Percentiles rank a stretch among this genome's conserved stretches.
Conservation (phyloP, 2,329 filamentous ascomycete species). For the Teratosphaeriaceae sp. region DNA sequence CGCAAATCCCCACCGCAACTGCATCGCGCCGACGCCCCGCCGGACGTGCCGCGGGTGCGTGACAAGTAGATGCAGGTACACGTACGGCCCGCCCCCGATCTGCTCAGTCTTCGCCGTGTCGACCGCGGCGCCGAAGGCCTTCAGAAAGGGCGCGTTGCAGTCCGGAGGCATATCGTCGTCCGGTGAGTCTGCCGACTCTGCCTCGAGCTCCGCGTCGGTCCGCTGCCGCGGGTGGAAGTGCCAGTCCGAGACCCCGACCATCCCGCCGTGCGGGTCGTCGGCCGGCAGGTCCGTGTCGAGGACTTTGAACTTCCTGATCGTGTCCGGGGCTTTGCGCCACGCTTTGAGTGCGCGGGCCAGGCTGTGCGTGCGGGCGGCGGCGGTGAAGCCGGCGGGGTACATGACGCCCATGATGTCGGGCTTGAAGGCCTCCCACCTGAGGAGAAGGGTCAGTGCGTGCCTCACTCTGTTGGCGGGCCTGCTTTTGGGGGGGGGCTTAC, state of each 20-base stretch:
- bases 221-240: slow-evolving; percentile 21
- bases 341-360: slow-evolving; percentile 7
- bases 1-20: slow-evolving; percentile 34
- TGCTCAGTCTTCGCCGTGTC: slow-evolving; percentile 16
- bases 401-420: slow-evolving; percentile 24
- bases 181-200: slow-evolving; percentile 15
- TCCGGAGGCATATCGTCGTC: slow-evolving; percentile 14
- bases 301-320: slow-evolving; percentile 19
- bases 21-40: slow-evolving; percentile 32
- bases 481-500: slow-evolving; percentile 17
- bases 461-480: slow-evolving; percentile 21
- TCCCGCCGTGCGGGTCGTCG: slow-evolving; percentile 14
- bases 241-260: slow-evolving; percentile 29
- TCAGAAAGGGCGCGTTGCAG: slow-evolving; percentile 12
- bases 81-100: slow-evolving; percentile 21
- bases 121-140: slow-evolving; percentile 17
- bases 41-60: slow-evolving; percentile 36
- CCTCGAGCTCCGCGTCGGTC: slow-evolving; percentile 20
- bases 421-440: slow-evolving; percentile 21
- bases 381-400: slow-evolving; percentile 22
- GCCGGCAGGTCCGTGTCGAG: slow-evolving; percentile 23
- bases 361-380: slow-evolving; percentile 10
- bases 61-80: slow-evolving; percentile 22
- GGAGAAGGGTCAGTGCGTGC: slow-evolving; percentile 17
- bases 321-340: slow-evolving; percentile 14